Evolutionary conservation across 805 yeast genomes (phyloP).

Genomic region (Wickerhamomyces subpelliculosus): DNA sequence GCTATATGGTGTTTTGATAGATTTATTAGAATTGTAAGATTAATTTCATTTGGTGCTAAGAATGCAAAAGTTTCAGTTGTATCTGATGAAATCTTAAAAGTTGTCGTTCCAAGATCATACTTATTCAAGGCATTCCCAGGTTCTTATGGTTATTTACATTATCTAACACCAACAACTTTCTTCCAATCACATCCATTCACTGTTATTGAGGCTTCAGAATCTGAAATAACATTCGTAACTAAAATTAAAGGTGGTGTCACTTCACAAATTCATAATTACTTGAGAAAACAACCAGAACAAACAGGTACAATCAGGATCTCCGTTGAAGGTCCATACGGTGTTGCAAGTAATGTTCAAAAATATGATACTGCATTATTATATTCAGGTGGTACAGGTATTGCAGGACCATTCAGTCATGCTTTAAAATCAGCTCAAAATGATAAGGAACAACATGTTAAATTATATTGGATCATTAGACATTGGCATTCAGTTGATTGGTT

Average conservation of each 20-base stretch:
- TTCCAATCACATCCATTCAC: constrained; percentile 79
- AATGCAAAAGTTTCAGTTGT: constrained; percentile 18
- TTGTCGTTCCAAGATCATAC: constrained; percentile 34
- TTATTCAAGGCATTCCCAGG: constrained; percentile 50
- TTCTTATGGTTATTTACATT: constrained; percentile 51
- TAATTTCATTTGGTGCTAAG: constrained; percentile 17
- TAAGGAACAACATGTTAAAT: constrained; percentile 29
- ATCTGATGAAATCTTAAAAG: constrained; percentile 37
- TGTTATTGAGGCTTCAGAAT: constrained; percentile 33
- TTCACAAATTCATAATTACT: constrained; percentile 20
- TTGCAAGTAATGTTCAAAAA: constrained; percentile 25
- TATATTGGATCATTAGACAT: constrained; percentile 63
- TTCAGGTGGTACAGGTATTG: constrained; percentile 49
- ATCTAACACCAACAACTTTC: constrained; percentile 42
- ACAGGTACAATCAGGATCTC: constrained; percentile 26
- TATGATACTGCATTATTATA: constrained; percentile 34
- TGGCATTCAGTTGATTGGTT: constrained; percentile 47
- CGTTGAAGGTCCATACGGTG: constrained; percentile 66
- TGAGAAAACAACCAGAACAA: constrained; percentile 20
- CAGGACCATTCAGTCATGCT: constrained; percentile 40
- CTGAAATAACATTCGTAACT: constrained; percentile 36
- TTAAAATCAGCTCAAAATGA: constrained; percentile 16
- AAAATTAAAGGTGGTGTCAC: constrained; percentile 51
- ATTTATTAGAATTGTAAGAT: constrained; percentile 29
- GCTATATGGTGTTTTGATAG: constrained; percentile 49